phyloP scores from a whole-genome alignment of 352 stramenopile species.

The Globisporangium middletonii region DNA sequence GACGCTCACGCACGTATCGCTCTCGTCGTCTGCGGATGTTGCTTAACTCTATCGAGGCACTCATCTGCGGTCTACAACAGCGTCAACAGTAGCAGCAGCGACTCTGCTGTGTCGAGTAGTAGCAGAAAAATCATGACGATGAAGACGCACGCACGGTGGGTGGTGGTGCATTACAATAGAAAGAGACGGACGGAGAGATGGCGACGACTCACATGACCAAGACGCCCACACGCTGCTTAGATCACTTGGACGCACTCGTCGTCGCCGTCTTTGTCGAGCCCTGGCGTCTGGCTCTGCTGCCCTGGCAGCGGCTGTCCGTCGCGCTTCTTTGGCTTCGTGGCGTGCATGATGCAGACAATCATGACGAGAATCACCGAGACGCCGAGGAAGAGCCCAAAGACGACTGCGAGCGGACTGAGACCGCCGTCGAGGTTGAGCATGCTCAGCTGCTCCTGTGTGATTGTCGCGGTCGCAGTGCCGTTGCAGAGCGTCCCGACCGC shows the following conservation, averaged over 20 bases:
- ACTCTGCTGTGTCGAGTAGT: too few relatives aligned
- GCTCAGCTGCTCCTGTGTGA: slow-evolving; percentile 15
- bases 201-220: too few relatives aligned
- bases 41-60: too few relatives aligned
- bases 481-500: slow-evolving; percentile 9
- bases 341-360: slow-evolving; percentile 19
- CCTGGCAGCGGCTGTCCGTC: background rate
- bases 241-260: slow-evolving; percentile 10
- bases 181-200: too few relatives aligned
- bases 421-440: slow-evolving; percentile 11
- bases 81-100: too few relatives aligned
- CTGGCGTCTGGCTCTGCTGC: background rate
- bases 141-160: too few relatives aligned
- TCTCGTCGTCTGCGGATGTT: too few relatives aligned
- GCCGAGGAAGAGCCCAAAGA: slow-evolving; percentile 15
- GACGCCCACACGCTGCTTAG: background rate
- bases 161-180: too few relatives aligned
- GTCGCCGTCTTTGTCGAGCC: slow-evolving; percentile 7
- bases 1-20: too few relatives aligned
- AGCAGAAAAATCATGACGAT: too few relatives aligned
- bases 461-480: slow-evolving; percentile 1
- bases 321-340: slow-evolving; percentile 13
- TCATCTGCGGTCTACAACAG: too few relatives aligned
- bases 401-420: slow-evolving; percentile 9
- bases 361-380: slow-evolving; percentile 15